These are phyloP conservation scores for Neofusicoccum umdonicola DNA, from an alignment of 2,329 filamentous ascomycete genomes.

Conservation along the genomic window DNA sequence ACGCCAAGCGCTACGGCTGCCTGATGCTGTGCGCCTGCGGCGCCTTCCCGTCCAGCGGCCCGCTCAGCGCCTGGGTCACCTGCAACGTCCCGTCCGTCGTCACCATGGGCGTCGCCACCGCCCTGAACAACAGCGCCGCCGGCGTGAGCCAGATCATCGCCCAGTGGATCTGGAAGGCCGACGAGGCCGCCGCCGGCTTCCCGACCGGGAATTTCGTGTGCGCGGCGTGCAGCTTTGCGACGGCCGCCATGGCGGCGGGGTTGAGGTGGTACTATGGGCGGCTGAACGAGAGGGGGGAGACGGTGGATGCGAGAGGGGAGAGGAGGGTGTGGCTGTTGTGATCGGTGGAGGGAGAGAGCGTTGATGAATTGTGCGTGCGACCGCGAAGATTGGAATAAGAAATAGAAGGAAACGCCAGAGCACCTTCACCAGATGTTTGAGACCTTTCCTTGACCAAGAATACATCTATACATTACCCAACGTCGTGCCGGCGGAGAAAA, in stretches of 20 bases:
- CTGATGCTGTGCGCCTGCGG: conserved; percentile 38
- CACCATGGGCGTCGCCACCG: conserved; percentile 39
- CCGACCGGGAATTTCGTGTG: conserved; percentile 43
- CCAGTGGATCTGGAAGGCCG: conserved; percentile 41
- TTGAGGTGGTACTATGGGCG: conserved; percentile 30
- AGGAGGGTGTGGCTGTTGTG: neutral
- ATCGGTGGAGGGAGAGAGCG: neutral
- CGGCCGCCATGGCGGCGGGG: conserved; percentile 25
- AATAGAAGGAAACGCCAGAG: too few species aligned
- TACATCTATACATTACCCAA: too few species aligned
- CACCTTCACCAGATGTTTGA: too few species aligned
- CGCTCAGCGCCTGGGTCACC: conserved; percentile 40
- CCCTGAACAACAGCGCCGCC: conserved; percentile 38
- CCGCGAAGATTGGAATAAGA: too few species aligned
- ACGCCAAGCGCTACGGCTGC: conserved; percentile 34
- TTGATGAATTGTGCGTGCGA: too few species aligned
- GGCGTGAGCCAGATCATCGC: conserved; percentile 41
- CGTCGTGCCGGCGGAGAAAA: too few species aligned
- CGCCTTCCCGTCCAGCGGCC: conserved; percentile 37
- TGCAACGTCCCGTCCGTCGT: conserved; percentile 39
- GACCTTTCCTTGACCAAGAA: too few species aligned
- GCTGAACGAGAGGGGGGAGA: conserved; percentile 25
- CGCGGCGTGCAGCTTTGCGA: conserved; percentile 37
- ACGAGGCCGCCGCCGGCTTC: conserved; percentile 31
- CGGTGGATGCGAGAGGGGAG: conserved; percentile 23